Base-by-base conservation (phyloP, 306 rosid genomes). In the Rubus idaeus region DNA sequence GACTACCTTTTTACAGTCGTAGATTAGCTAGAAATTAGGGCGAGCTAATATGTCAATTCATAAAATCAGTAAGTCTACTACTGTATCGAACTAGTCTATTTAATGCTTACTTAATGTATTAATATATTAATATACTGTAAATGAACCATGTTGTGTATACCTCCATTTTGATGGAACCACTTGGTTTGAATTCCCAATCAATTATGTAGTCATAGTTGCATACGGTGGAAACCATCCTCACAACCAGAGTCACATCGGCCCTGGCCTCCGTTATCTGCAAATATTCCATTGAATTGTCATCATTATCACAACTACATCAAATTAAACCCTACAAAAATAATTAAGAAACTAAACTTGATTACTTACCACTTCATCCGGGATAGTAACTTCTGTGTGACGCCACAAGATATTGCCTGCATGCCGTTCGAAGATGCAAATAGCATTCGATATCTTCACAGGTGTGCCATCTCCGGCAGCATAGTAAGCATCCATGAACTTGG, bases 151-250 rank as follows among this genome's bases (percentile, higher is more conserved):
- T 30, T 30, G 35, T 2, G 2, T 57, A 46, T 84, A 89, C 90
- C 85, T 83, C 82, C 37, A 87, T 23, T 46, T 89, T 86, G 73
- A 89, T 89, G 76, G 85, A 79, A 30, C 93, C 90, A 66, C 82
- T 86, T n/a, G 89, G 88, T 69, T 83, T 86, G 75, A 89, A 83
- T 62, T 87, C 88, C 93, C 93, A 89, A 75, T 89, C 86, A 45
- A 83, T 73, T n/a, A 89, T 73, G 75, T 89, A 81, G 68, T 87
- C 93, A 17, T 86, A 89, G 75, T 89, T 86, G 6, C 86, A 89
- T 56, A 81, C 80, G 1, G 86, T 77, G 20, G 90, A 63, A 18
- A 86, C 86, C 60, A 51, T 70, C 82, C 90, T 83, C 80, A 84
- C 93, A 52, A 89, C 69, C 6, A 89, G 80, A 60, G 75, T 81